These are phyloP conservation scores for Phylloporus arenicola DNA, from an alignment of 768 basidiomycete genomes.

Conservation along the genomic window DNA sequence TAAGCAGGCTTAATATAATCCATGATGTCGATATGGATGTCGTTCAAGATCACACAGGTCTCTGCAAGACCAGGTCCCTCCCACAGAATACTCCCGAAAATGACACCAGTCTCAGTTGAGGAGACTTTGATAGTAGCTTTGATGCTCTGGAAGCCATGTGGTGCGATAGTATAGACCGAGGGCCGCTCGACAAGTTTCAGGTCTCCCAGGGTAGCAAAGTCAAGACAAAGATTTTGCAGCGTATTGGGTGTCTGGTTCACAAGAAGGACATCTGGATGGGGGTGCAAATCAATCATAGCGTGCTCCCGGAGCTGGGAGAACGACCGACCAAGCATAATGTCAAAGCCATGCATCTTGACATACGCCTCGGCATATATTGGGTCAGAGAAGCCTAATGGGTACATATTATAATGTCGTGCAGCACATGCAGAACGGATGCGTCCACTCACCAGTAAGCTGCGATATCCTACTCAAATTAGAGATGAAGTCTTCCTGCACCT, in stretches of 20 bases:
- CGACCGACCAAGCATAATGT: constrained; percentile 78
- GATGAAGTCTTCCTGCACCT: constrained; percentile 87
- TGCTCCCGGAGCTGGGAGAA: not conserved
- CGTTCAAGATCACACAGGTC: constrained; percentile 89
- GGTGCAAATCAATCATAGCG: not conserved
- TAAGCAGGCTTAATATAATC: constrained; percentile 55
- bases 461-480: constrained; percentile 91
- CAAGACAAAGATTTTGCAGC: constrained; percentile 91
- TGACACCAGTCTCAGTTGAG: constrained; percentile 97
- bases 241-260: constrained; percentile 96
- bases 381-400: constrained; percentile 80
- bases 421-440: not conserved
- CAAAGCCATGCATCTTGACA: constrained; percentile 96
- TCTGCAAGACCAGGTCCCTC: constrained; percentile 85
- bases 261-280: constrained; percentile 72
- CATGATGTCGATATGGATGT: constrained; percentile 96
- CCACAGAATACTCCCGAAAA: constrained; percentile 97
- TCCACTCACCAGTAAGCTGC: constrained; percentile 76
- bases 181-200: constrained; percentile 97
- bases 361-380: constrained; percentile 98
- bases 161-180: constrained; percentile 85
- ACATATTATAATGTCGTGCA: not conserved
- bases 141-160: constrained; percentile 97
- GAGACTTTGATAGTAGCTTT: constrained; percentile 98
- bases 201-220: constrained; percentile 96